These are phyloP conservation scores for Hortiboletus rubellus DNA, from an alignment of 1,284 basidiomycete genomes.

Conservation along the genomic window DNA sequence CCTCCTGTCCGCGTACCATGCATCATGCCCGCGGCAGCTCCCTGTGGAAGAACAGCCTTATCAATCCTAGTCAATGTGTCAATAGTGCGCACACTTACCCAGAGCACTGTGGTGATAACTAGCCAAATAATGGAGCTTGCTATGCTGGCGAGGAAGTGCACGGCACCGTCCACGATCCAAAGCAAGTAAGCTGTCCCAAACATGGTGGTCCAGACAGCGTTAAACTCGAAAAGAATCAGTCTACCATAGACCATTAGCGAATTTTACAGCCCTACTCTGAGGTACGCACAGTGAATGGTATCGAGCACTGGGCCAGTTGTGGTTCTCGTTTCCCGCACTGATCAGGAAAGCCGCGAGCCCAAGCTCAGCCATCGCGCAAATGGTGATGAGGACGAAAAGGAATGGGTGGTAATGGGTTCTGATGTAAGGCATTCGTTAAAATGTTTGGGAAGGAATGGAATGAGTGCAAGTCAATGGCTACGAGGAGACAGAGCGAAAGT, in stretches of 20 bases:
- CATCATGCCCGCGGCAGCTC: slow-evolving; percentile 63
- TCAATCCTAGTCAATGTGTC: background rate
- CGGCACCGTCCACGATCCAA: slow-evolving; percentile 65
- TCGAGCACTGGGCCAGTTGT: slow-evolving; percentile 57
- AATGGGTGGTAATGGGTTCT: slow-evolving; percentile 65
- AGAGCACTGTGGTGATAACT: slow-evolving; percentile 58
- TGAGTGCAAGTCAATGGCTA: slow-evolving; percentile 14
- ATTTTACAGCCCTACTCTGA: background rate
- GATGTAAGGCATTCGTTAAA: slow-evolving; percentile 40
- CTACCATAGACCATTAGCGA: slow-evolving; percentile 33
- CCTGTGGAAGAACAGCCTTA: slow-evolving; percentile 41
- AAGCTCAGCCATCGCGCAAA: slow-evolving; percentile 66
- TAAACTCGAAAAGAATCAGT: slow-evolving; percentile 64
- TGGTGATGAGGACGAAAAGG: slow-evolving; percentile 66
- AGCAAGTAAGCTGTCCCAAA: slow-evolving; percentile 68
- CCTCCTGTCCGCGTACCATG: slow-evolving; percentile 58
- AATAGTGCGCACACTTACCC: slow-evolving; percentile 44
- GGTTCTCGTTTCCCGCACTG: slow-evolving; percentile 58
- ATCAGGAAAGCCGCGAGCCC: slow-evolving; percentile 71
- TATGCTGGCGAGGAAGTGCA: slow-evolving; percentile 66
- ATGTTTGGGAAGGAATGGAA: slow-evolving; percentile 8
- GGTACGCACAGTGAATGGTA: slow-evolving; percentile 67
- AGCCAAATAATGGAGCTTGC: slow-evolving; percentile 78
- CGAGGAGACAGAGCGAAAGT: slow-evolving; percentile 12
- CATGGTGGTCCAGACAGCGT: slow-evolving; percentile 68